Conservation (phyloP, 768 basidiomycete species). For the Cystobasidium ongulense region DNA sequence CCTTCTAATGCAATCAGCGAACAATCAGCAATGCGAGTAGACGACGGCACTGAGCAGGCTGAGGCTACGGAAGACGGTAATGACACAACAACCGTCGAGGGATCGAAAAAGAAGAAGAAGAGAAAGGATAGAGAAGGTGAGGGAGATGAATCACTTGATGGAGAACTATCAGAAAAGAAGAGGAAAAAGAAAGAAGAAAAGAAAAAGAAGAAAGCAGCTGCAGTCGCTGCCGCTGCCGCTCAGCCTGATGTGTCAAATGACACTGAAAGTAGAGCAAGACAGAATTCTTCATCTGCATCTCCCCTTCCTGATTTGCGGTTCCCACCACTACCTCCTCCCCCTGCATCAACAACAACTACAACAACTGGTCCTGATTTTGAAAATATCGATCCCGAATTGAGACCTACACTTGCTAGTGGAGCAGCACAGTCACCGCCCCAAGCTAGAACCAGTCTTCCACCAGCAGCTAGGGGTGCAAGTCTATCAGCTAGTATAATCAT, state of each 20-base stretch:
- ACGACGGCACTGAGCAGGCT: no score
- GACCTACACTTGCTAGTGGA: neutral
- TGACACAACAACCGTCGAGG: no score
- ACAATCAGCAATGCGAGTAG: no score
- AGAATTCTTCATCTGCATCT: neutral
- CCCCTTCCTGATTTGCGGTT: neutral
- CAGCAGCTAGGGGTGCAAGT: neutral
- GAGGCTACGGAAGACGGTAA: no score
- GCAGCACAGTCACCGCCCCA: neutral
- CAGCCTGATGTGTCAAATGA: neutral
- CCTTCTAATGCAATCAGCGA: no score
- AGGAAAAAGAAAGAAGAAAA: slow-evolving; percentile 11
- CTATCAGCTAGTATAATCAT: neutral
- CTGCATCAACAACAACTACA: neutral
- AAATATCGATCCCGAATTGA: slow-evolving; percentile 1
- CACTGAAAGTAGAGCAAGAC: neutral
- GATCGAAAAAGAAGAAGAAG: slow-evolving; percentile 19
- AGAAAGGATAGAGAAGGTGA: slow-evolving; percentile 43
- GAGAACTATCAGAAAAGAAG: slow-evolving; percentile 50
- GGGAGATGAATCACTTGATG: slow-evolving; percentile 53
- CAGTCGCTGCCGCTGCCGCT: neutral
- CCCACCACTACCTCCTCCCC: neutral
- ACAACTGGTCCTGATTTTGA: neutral
- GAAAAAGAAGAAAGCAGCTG: neutral
- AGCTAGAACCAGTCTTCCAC: neutral